Evolutionary conservation across 225 moss, liverwort and hornwort genomes (phyloP).

Genomic region (Rhytidiadelphus loreus): DNA sequence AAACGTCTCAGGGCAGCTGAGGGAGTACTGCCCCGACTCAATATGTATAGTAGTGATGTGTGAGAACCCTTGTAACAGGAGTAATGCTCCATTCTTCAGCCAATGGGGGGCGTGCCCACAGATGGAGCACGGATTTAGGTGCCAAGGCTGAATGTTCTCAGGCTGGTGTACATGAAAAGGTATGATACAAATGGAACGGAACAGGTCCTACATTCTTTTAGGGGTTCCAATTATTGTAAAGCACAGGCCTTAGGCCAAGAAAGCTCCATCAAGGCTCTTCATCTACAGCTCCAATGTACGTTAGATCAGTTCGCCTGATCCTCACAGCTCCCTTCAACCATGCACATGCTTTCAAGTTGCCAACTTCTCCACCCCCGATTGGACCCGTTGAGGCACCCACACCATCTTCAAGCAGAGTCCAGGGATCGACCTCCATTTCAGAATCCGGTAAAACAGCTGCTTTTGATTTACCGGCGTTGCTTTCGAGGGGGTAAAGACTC

Average conservation of each 20-base stretch:
- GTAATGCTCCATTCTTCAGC: slow-evolving; percentile 37
- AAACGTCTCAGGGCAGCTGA: background rate
- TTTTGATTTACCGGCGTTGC: slow-evolving; percentile 45
- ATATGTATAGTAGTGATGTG: slow-evolving; percentile 19
- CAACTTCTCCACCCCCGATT: slow-evolving; percentile 64
- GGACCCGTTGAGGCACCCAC: slow-evolving; percentile 64
- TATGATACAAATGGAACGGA: slow-evolving; percentile 56
- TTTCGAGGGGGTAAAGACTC: slow-evolving; percentile 36
- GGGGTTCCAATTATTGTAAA: slow-evolving; percentile 33
- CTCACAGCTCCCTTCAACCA: slow-evolving; percentile 91
- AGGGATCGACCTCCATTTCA: slow-evolving; percentile 83
- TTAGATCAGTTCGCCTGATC: slow-evolving; percentile 74
- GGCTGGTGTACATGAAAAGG: slow-evolving; percentile 26
- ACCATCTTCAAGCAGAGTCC: slow-evolving; percentile 91
- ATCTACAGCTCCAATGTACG: slow-evolving; percentile 82
- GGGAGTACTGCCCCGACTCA: slow-evolving; percentile 16
- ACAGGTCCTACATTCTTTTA: slow-evolving; percentile 6
- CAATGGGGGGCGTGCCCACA: slow-evolving; percentile 2
- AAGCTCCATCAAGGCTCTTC: slow-evolving; percentile 67
- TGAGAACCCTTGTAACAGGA: slow-evolving; percentile 25
- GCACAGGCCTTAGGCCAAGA: slow-evolving; percentile 45
- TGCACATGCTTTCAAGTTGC: slow-evolving; percentile 71
- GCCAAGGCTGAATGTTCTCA: slow-evolving; percentile 20
- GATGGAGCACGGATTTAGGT: slow-evolving; percentile 2
- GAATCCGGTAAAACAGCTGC: slow-evolving; percentile 23